These are phyloP conservation scores for Saxophila tyrrhenica DNA, from an alignment of 495 filamentous ascomycete genomes.

Conservation along the genomic window DNA sequence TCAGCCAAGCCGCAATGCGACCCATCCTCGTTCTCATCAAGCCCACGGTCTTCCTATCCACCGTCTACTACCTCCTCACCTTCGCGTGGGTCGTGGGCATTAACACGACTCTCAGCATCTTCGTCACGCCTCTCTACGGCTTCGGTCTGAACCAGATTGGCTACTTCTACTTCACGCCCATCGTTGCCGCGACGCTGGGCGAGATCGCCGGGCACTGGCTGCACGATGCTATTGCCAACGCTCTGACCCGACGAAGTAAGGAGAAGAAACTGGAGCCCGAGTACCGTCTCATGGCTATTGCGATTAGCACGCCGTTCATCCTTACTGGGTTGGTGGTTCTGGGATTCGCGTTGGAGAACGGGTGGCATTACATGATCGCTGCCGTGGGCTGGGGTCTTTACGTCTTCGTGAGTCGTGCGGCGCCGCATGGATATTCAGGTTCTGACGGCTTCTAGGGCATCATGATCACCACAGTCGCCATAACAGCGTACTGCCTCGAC, in stretches of 20 bases:
- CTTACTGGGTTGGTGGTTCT: slow-evolving; percentile 41
- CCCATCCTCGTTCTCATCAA: slow-evolving; percentile 39
- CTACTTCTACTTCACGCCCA: slow-evolving; percentile 51
- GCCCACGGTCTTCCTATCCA: slow-evolving; percentile 38
- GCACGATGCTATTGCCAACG: slow-evolving; percentile 41
- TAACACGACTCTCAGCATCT: slow-evolving; percentile 49
- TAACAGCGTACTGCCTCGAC: slow-evolving; percentile 39
- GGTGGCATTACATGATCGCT: slow-evolving; percentile 46
- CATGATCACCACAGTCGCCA: slow-evolving; percentile 52
- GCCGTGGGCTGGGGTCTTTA: slow-evolving; percentile 46
- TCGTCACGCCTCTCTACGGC: slow-evolving; percentile 41
- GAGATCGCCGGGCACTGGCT: slow-evolving; percentile 48
- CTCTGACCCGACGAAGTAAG: slow-evolving; percentile 37
- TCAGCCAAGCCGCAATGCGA: slow-evolving; percentile 36
- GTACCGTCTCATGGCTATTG: slow-evolving; percentile 43
- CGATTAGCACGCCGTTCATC: slow-evolving; percentile 40
- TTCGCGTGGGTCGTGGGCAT: slow-evolving; percentile 51
- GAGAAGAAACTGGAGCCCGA: slow-evolving; percentile 42
- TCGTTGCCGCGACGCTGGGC: slow-evolving; percentile 43
- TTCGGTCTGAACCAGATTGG: slow-evolving; percentile 44
- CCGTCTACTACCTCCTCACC: slow-evolving; percentile 45
- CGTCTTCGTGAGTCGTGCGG: slow-evolving; percentile 30
- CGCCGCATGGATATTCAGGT: not conserved
- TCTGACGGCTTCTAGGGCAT: slow-evolving; percentile 25
- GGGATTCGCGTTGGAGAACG: slow-evolving; percentile 42